These are phyloP conservation scores for Tagetes erecta DNA, from an alignment of 129 eudicot genomes.

Conservation along the genomic window DNA sequence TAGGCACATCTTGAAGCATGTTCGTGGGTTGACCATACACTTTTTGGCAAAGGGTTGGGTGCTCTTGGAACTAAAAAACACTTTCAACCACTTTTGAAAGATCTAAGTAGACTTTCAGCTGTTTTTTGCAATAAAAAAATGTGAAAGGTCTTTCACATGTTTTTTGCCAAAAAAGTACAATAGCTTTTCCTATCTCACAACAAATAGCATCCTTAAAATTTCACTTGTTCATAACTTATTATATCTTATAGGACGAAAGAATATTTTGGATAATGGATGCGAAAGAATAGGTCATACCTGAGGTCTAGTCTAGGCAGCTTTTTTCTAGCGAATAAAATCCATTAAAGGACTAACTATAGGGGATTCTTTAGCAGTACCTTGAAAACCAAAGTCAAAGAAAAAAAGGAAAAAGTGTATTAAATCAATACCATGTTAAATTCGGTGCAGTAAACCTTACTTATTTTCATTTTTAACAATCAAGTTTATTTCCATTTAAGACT, in stretches of 20 bases:
- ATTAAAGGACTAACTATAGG: constrained; percentile 79
- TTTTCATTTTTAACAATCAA: constrained; percentile 16
- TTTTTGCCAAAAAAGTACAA: not conserved
- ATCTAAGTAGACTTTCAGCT: no score
- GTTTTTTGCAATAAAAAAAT: not conserved
- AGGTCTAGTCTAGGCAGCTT: constrained; percentile 83
- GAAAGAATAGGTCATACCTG: constrained; percentile 51
- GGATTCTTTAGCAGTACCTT: constrained; percentile 75
- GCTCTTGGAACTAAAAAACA: not conserved
- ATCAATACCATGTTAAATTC: not conserved
- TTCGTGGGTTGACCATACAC: not conserved
- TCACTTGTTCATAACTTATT: not conserved
- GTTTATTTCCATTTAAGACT: constrained; percentile 32
- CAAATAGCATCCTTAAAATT: constrained; percentile 17
- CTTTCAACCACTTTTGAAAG: not conserved
- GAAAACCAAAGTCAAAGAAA: constrained; percentile 21
- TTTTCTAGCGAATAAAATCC: constrained; percentile 85
- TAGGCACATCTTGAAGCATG: not conserved
- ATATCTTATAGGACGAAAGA: constrained; percentile 15
- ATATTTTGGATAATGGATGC: not conserved
- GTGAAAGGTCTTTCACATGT: not conserved
- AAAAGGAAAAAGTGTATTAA: constrained; percentile 6
- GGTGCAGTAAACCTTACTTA: not conserved
- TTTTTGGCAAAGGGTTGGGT: constrained; percentile 10
- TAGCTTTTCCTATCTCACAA: not conserved